phyloP scores from a whole-genome alignment of 1,284 basidiomycete species.

The Ganoderma boninense region DNA sequence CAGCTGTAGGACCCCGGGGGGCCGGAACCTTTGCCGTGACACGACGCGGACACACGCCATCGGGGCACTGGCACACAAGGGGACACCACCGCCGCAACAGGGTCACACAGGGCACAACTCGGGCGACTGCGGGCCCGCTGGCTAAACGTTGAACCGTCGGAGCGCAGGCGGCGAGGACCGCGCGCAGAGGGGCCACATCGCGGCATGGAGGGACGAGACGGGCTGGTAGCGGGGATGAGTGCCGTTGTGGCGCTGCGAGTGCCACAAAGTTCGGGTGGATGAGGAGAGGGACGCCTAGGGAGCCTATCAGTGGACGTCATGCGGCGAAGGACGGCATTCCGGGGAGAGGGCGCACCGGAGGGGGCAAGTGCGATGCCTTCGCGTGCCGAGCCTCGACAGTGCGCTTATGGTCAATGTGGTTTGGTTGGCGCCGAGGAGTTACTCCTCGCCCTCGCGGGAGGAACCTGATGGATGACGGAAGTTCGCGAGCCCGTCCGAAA shows the following conservation, averaged over 20 bases:
- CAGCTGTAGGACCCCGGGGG: conserved; percentile 2
- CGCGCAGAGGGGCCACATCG: neutral
- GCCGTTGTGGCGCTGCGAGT: neutral
- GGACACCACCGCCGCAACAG: neutral
- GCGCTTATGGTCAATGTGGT: neutral
- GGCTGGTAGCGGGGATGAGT: neutral
- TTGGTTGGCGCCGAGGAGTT: neutral
- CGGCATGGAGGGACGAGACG: neutral
- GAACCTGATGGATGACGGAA: neutral
- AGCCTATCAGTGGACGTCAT: neutral
- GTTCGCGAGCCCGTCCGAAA: neutral
- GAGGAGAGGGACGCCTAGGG: neutral
- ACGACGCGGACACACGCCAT: neutral
- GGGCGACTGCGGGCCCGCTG: neutral
- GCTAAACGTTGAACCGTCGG: neutral
- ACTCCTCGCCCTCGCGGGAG: neutral
- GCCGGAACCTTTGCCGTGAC: neutral
- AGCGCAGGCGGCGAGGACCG: neutral
- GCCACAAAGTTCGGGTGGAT: neutral
- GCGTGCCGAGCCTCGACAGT: neutral
- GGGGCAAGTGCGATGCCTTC: neutral
- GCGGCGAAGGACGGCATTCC: neutral
- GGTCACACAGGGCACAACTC: conserved; percentile 2
- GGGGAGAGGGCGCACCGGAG: neutral
- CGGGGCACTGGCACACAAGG: neutral